phyloP scores from a whole-genome alignment of 192 early-diverging fungal genomes.

The Phycomyces blakesleeanus region DNA sequence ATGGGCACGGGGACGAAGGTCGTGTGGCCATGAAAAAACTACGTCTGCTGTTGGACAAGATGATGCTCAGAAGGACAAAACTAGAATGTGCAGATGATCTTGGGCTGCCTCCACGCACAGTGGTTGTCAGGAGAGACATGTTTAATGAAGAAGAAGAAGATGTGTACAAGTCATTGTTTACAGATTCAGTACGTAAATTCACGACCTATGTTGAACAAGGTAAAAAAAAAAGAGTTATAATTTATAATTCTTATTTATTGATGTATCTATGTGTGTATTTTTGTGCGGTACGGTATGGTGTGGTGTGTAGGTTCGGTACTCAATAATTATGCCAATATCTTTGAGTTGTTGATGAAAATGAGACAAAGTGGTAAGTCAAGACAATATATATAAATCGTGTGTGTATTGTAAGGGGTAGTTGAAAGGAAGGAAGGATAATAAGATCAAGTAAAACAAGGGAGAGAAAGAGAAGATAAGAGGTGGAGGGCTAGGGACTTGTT shows the following conservation, averaged over 20 bases:
- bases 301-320: slow-evolving; percentile 58
- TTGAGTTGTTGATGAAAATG: slow-evolving; percentile 87
- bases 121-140: slow-evolving; percentile 74
- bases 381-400: too few relatives aligned
- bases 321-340: slow-evolving; percentile 93
- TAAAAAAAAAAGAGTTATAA: neutral
- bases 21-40: slow-evolving; percentile 71
- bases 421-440: too few relatives aligned
- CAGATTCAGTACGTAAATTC: slow-evolving; percentile 71
- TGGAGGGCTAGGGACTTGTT: too few relatives aligned
- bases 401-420: too few relatives aligned
- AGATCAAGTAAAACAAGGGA: too few relatives aligned
- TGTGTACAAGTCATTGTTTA: slow-evolving; percentile 78
- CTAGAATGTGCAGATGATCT: slow-evolving; percentile 83
- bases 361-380: slow-evolving; percentile 56
- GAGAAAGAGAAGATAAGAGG: too few relatives aligned
- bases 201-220: slow-evolving; percentile 74
- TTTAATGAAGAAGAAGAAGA: slow-evolving; percentile 92
- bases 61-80: slow-evolving; percentile 92
- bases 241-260: neutral
- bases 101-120: slow-evolving; percentile 80
- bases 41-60: slow-evolving; percentile 65
- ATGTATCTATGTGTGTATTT: neutral
- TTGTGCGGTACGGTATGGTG: neutral
- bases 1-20: slow-evolving; percentile 62